Evolutionary conservation across 371 early-diverging fungal genomes (phyloP).

Genomic region (Mucor lusitanicus): DNA sequence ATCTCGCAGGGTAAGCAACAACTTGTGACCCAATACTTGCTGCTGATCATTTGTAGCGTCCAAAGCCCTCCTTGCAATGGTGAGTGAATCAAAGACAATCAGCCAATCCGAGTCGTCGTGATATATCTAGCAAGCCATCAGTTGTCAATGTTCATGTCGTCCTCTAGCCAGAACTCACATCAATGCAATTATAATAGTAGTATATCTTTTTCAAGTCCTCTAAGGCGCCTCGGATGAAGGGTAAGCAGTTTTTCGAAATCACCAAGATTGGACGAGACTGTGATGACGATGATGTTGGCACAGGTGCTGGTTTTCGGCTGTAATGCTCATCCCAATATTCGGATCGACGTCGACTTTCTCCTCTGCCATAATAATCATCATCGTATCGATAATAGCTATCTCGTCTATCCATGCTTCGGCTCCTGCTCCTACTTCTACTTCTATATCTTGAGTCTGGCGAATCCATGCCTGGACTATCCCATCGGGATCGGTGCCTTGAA

Average conservation of each 20-base stretch:
- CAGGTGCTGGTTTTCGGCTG: constrained; percentile 5
- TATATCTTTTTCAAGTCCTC: constrained; percentile 47
- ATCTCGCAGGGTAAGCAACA: constrained; percentile 43
- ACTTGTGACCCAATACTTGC: constrained; percentile 48
- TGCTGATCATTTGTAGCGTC: constrained; percentile 45
- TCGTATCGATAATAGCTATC: constrained; percentile 22
- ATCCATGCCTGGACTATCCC: constrained; percentile 44
- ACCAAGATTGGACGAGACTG: constrained; percentile 42
- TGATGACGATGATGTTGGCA: neutral
- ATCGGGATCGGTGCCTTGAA: constrained; percentile 26
- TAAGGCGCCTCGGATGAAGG: constrained; percentile 53
- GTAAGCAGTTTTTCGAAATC: constrained; percentile 57
- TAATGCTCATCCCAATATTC: constrained; percentile 28
- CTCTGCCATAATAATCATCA: constrained; percentile 9
- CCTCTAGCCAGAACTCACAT: constrained; percentile 22
- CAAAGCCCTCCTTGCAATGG: constrained; percentile 52
- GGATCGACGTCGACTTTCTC: constrained; percentile 13
- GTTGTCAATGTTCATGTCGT: neutral
- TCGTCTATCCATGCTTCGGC: constrained; percentile 32
- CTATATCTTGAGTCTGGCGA: constrained; percentile 39
- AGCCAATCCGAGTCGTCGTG: constrained; percentile 63
- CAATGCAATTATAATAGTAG: constrained; percentile 41
- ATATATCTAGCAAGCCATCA: constrained; percentile 34
- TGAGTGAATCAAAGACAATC: constrained; percentile 56
- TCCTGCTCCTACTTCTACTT: constrained; percentile 33